Percentiles rank a stretch among this genome's conserved stretches.
phyloP scores from a whole-genome alignment of 805 yeast species.

The Barnettozyma siamensis region DNA sequence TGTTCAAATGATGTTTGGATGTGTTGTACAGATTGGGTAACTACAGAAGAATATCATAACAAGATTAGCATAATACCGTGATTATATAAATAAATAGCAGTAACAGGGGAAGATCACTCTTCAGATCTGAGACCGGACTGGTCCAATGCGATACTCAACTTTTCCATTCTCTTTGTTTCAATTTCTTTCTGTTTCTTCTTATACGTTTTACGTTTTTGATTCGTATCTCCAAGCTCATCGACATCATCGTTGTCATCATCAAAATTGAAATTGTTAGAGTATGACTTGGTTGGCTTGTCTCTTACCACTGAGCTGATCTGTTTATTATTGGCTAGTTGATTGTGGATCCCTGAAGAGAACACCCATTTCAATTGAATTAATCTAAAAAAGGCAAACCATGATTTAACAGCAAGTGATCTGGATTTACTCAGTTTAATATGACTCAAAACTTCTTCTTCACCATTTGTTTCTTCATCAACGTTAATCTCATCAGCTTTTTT shows the following conservation, averaged over 20 bases:
- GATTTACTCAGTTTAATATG: slow-evolving; percentile 25
- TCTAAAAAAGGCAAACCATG: slow-evolving; percentile 27
- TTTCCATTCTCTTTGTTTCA: slow-evolving; percentile 20
- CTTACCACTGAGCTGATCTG: slow-evolving; percentile 17
- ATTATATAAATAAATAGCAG: neutral
- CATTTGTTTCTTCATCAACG: neutral
- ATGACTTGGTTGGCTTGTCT: slow-evolving; percentile 14
- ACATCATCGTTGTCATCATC: slow-evolving; percentile 13
- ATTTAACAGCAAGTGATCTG: slow-evolving; percentile 23
- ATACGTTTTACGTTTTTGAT: slow-evolving; percentile 9
- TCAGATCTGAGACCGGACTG: slow-evolving; percentile 19
- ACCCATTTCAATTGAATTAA: slow-evolving; percentile 24
- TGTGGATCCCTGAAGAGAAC: slow-evolving; percentile 21
- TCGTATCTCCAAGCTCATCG: slow-evolving; percentile 7
- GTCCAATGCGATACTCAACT: slow-evolving; percentile 15
- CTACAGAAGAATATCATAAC: too few species aligned
- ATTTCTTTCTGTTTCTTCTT: slow-evolving; percentile 19
- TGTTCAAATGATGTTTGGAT: slow-evolving; percentile 8
- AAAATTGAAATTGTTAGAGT: slow-evolving; percentile 9
- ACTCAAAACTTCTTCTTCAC: slow-evolving; percentile 15
- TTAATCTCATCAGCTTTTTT: slow-evolving; percentile 7
- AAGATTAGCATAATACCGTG: too few species aligned
- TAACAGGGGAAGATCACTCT: neutral
- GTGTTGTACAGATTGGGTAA: too few species aligned
- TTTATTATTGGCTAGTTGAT: slow-evolving; percentile 22